Evolutionary conservation across 495 filamentous ascomycete species (phyloP), one percentile per base, ranked within the genome.

Genomic region (Penicillium manginii): DNA sequence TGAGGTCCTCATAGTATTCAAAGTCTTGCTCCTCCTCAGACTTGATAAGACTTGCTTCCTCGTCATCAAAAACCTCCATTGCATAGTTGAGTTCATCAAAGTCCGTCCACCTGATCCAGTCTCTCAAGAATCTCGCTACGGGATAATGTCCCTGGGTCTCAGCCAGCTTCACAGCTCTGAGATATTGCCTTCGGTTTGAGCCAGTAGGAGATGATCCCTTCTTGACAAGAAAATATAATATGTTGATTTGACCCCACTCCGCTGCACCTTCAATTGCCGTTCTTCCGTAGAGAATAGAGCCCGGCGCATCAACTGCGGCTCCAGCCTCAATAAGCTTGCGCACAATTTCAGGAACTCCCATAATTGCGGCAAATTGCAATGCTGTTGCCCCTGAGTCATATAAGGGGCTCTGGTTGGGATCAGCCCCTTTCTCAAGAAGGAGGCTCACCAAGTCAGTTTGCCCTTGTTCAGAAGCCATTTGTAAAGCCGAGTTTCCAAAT

Each of bases 251-350:
- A 17, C 52, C 52, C 39, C 21, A 22, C 39, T 54, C 52, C 12
- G 52, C 52, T 3, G 52, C 52, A 1, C 52, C 52, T 10, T 54
- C 37, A 17, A 54, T 31, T 7, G 52, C 52, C 9, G 39, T 54
- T 37, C 52, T 39, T 17, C 52, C 52, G 14, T 5, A 45, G 4
- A n/a, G 10, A 1, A 8, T 14, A 2, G 52, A 43, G 2, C 12
- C 15, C 14, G 19, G 3, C 5, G 52, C 52, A 45, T 42, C 22
- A n/a, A 54, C 22, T n/a, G 26, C 22, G 17, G 52, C 52, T 3
- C 52, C 52, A 6, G 21, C 17, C 2, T 45, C 22, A 14, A 54
- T 9, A 2, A 54, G 37, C 19, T 3, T 10, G 5, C 35, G 21
- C 1, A 31, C 52, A 31, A 54, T 31, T 15, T 15, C 12, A n/a